Base-by-base conservation (phyloP, 2,329 filamentous ascomycete species). In the Aspergillus costaricaensis region DNA sequence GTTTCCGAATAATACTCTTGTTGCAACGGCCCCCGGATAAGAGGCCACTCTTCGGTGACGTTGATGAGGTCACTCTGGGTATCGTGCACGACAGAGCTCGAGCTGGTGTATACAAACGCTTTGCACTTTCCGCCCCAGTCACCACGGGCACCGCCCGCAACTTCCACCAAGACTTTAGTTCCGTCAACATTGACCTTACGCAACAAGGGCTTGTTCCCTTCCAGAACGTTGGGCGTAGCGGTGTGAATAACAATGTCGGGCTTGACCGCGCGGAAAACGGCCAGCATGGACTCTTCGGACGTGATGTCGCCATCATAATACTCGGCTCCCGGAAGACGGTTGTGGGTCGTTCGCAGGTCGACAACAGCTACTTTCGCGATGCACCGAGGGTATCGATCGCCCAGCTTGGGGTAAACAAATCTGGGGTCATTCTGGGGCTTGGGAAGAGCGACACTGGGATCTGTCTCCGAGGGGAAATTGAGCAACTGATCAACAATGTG, bases 231-330 rank as follows among this genome's bases (percentile, higher is more conserved):
- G 70, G 91, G 91, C 36, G 88, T 91, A 19, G 94, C 95, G 2
- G 93, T 96, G 78, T 99, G 94, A 70, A 98, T 89, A 55, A 99
- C 91, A 14, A 96, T 86, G 72, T 92, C 88, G 19, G 94, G 93
- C 69, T 84, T 85, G 57, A 88, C 82, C 64, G 86, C 81, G 32
- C 82, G 76, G 69, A 98, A 87, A 48, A 91, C 79, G 39, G 82
- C 80, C 43, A 84, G 74, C 64, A 95, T 82, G 62, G 82, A 82
- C 57, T 82, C 80, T 17, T 79, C 72, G 64, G 90, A 86, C 57
- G 90, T 92, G 74, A 95, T 92, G 77, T 94, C 90, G 73, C 87
- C 90, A 68, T 92, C 87, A 74, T 86, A 84, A 80, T 95, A 95
- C 55, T 81, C 77, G 54, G 88, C 84, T 49, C 83, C 82, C 56